These are phyloP conservation scores for Gomphus sp. DNA, from an alignment of 1,284 basidiomycete genomes.

Conservation along the genomic window DNA sequence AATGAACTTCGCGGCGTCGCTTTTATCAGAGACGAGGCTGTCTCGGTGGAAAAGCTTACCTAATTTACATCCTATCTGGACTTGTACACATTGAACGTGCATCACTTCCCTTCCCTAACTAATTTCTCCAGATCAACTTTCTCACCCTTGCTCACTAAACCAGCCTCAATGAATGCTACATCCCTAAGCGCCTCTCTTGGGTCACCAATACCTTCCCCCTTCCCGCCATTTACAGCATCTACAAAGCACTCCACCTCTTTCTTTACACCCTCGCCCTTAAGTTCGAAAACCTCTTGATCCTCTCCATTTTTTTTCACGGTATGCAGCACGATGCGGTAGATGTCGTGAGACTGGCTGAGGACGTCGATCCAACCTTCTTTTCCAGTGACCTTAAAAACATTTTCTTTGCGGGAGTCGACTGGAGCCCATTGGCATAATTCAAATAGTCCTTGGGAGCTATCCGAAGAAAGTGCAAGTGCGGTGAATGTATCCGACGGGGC, in stretches of 20 bases:
- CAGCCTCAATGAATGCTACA: constrained; percentile 72
- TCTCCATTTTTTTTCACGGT: constrained; percentile 27
- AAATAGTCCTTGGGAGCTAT: constrained; percentile 48
- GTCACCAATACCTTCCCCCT: constrained; percentile 37
- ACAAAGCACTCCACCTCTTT: constrained; percentile 57
- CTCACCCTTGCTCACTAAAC: constrained; percentile 57
- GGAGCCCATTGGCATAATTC: constrained; percentile 52
- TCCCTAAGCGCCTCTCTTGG: constrained; percentile 56
- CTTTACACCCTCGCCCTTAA: constrained; percentile 42
- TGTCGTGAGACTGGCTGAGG: constrained; percentile 20
- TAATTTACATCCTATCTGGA: background rate
- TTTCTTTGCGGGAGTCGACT: constrained; percentile 24
- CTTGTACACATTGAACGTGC: background rate
- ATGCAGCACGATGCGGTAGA: constrained; percentile 12
- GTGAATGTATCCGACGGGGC: constrained; percentile 70
- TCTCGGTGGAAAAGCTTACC: background rate
- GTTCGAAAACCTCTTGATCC: constrained; percentile 41
- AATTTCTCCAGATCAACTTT: constrained; percentile 47
- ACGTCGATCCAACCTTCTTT: constrained; percentile 51
- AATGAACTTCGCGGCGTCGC: background rate
- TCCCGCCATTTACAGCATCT: constrained; percentile 36
- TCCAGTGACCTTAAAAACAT: constrained; percentile 47
- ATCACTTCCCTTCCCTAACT: constrained; percentile 11
- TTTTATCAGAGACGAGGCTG: background rate
- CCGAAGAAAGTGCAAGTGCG: constrained; percentile 36